phyloP scores from a whole-genome alignment of 2,329 filamentous ascomycete genomes.

The Drechslera avenae region DNA sequence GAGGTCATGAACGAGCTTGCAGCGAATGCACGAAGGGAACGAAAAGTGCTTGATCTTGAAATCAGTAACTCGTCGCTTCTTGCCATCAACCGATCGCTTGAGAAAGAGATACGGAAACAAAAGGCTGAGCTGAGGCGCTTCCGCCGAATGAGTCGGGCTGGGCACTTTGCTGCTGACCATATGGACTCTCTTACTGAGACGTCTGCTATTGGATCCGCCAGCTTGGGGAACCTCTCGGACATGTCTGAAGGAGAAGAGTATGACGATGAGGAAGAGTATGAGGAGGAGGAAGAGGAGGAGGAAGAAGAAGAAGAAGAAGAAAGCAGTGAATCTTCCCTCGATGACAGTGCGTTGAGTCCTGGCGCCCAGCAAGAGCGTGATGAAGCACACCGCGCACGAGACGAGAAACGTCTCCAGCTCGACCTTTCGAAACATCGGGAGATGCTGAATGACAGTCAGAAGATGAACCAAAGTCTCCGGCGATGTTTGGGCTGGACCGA shows the following conservation, averaged over 20 bases:
- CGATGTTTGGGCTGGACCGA: slow-evolving; percentile 89
- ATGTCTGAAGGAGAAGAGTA: slow-evolving; percentile 45
- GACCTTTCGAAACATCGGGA: slow-evolving; percentile 90
- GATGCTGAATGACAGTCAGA: slow-evolving; percentile 85
- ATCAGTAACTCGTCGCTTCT: slow-evolving; percentile 95
- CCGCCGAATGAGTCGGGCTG: slow-evolving; percentile 81
- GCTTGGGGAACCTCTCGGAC: slow-evolving; percentile 46
- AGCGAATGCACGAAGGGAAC: slow-evolving; percentile 84
- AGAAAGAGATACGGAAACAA: slow-evolving; percentile 89
- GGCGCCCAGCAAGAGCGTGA: slow-evolving; percentile 51
- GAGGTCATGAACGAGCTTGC: slow-evolving; percentile 76
- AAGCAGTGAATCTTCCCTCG: slow-evolving; percentile 57
- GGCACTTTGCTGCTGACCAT: slow-evolving; percentile 68
- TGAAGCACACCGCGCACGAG: slow-evolving; percentile 66
- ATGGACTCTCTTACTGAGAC: slow-evolving; percentile 56
- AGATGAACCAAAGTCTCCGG: slow-evolving; percentile 93
- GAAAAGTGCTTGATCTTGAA: slow-evolving; percentile 94
- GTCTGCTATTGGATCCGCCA: slow-evolving; percentile 37
- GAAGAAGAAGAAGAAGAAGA: slow-evolving; percentile 52
- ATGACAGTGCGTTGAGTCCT: slow-evolving; percentile 55
- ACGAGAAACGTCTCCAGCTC: slow-evolving; percentile 81
- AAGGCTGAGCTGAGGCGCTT: slow-evolving; percentile 85
- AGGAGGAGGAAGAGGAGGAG: slow-evolving; percentile 50
- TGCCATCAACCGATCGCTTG: slow-evolving; percentile 91
- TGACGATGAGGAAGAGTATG: slow-evolving; percentile 47